phyloP scores from a whole-genome alignment of 345 rosid genomes.

The Iberis pinnata region DNA sequence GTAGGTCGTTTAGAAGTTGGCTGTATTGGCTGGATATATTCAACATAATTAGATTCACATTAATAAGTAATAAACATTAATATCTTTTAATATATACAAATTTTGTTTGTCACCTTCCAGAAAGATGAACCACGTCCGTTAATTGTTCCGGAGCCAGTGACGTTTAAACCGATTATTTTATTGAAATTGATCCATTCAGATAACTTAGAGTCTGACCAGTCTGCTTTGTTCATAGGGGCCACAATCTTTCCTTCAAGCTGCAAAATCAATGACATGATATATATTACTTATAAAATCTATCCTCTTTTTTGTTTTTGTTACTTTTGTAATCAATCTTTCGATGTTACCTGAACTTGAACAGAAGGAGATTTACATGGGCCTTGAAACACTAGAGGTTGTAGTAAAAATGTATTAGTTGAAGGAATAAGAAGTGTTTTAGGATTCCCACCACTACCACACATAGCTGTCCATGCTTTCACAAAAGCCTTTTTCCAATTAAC shows the following conservation, averaged over 20 bases:
- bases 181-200: neutral
- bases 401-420: slow-evolving; percentile 27
- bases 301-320: no score
- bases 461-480: slow-evolving; percentile 36
- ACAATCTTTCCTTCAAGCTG: slow-evolving; percentile 18
- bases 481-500: slow-evolving; percentile 33
- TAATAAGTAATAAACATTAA: no score
- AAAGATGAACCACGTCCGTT: slow-evolving; percentile 26
- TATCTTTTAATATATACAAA: no score
- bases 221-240: slow-evolving; percentile 11
- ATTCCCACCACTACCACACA: slow-evolving; percentile 24
- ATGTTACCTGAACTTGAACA: slow-evolving; percentile 32
- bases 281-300: no score
- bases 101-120: slow-evolving; percentile 13
- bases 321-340: neutral
- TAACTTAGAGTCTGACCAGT: neutral
- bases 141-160: slow-evolving; percentile 15
- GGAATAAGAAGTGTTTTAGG: slow-evolving; percentile 25
- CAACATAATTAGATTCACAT: no score
- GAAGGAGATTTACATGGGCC: slow-evolving; percentile 45
- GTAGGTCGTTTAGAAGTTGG: slow-evolving; percentile 15
- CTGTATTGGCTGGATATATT: neutral
- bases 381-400: slow-evolving; percentile 35
- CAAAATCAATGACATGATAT: neutral
- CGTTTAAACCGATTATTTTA: neutral